Base-by-base conservation (phyloP, 2,329 filamentous ascomycete species). In the Onygenales sp. region DNA sequence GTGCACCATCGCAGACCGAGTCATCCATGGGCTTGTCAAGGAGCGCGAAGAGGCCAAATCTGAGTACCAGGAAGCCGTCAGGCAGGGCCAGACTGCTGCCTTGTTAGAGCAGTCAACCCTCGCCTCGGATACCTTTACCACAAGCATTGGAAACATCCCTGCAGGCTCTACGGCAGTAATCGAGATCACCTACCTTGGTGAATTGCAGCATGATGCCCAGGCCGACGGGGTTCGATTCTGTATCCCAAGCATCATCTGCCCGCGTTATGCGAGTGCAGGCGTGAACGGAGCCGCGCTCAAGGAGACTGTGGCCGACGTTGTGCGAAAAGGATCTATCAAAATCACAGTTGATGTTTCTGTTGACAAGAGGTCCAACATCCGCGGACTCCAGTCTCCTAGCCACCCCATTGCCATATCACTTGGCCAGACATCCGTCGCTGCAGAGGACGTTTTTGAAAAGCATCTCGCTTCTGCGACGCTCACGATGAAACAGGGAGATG, bases 151-250 rank as follows among this genome's bases (percentile, higher is more conserved):
- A 8, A 88, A 87, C 57, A 76, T 89, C 0, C 81, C 83, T 0
- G 74, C 79, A 0, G 75, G 74, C 0, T 76, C 78, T 13, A 76
- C 72, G 36, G 70, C 87, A 36, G 64, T 75, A 6, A 77, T 88
- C 6, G 75, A 84, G 9, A 80, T 88, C 52, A 80, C 74, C 0
- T 88, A 86, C 56, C 74, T 87, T 4, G 83, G 82, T 2, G 85
- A 89, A 64, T 74, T 89, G 52, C 87, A 87, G 68, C 83, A 88
- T 58, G 85, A 88, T 62, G 78, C 82, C 43, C 80, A 84, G 56
- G 74, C 79, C 2, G 83, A 89, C 61, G 84, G 84, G 5, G 72
- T 86, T 31, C 78, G 84, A 6, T 86, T 85, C 62, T 88, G 80
- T 4, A 79, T 90, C 4, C 86, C 86, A 0, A 86, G 79, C 0